A percentile compares a stretch with the other conserved stretches of the same genome.
Evolutionary conservation across 352 stramenopile genomes (phyloP).

Genomic region (Pythium dissimile): DNA sequence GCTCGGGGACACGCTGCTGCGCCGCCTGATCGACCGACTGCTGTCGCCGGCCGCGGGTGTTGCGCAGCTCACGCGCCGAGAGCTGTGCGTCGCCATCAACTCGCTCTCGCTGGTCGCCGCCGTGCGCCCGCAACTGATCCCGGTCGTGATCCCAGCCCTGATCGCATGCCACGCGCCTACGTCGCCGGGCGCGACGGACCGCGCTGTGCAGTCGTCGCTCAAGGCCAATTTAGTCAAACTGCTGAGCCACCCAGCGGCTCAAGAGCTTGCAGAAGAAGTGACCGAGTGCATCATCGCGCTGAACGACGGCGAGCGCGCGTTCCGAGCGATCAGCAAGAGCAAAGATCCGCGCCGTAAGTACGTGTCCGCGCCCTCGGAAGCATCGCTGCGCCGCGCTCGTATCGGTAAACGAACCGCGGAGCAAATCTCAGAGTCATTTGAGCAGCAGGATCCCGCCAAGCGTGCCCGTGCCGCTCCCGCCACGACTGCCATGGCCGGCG

Average conservation of each 20-base stretch:
- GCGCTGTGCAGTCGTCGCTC: slow-evolving; percentile 53
- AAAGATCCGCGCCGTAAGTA: slow-evolving; percentile 75
- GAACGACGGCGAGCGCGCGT: slow-evolving; percentile 67
- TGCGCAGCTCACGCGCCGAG: slow-evolving; percentile 33
- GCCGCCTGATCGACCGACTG: slow-evolving; percentile 40
- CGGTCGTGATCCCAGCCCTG: slow-evolving; percentile 46
- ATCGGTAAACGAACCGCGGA: slow-evolving; percentile 65
- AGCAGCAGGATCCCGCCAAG: slow-evolving; percentile 51
- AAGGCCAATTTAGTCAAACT: slow-evolving; percentile 72
- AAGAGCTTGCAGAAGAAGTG: slow-evolving; percentile 63
- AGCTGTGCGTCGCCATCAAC: slow-evolving; percentile 63
- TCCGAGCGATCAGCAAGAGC: slow-evolving; percentile 76
- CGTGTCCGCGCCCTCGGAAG: slow-evolving; percentile 64
- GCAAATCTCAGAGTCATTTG: slow-evolving; percentile 46
- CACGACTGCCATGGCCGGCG: background rate
- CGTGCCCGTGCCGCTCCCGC: slow-evolving; percentile 28
- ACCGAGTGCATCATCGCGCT: slow-evolving; percentile 69
- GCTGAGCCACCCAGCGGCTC: slow-evolving; percentile 52
- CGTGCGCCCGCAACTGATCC: slow-evolving; percentile 59
- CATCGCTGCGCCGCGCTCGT: slow-evolving; percentile 55
- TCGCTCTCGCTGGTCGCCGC: slow-evolving; percentile 59
- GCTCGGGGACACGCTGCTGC: slow-evolving; percentile 37
- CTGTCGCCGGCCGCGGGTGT: slow-evolving; percentile 6
- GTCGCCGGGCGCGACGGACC: slow-evolving; percentile 27
- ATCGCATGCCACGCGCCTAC: slow-evolving; percentile 30